phyloP scores from a whole-genome alignment of 2,329 filamentous ascomycete genomes.

The Sarocladium oryzae region DNA sequence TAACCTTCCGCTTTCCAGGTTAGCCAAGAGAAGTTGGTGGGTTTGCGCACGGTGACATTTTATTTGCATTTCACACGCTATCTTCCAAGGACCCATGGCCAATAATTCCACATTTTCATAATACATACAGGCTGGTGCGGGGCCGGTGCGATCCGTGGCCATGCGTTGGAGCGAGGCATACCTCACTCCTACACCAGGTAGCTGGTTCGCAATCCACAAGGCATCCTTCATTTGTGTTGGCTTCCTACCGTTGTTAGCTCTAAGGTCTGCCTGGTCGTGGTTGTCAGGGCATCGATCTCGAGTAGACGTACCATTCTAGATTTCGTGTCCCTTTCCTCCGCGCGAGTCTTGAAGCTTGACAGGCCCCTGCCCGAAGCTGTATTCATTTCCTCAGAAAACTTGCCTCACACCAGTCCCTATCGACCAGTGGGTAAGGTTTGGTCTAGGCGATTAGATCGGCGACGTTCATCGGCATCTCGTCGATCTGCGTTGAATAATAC shows the following conservation, averaged over 20 bases:
- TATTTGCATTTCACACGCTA: conserved; percentile 1
- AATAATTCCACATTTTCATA: conserved; percentile 7
- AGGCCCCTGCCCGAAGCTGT: conserved; percentile 12
- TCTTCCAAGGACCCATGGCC: conserved; percentile 6
- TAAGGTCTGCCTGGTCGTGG: not conserved
- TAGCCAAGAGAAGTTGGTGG: conserved; percentile 1
- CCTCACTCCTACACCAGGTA: no score
- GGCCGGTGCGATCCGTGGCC: conserved; percentile 1
- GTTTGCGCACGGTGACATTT: conserved; percentile 3
- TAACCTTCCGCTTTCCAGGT: not conserved
- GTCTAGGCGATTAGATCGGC: conserved; percentile 48
- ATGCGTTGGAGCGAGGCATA: not conserved
- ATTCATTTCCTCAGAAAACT: conserved; percentile 9
- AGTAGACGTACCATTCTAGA: not conserved
- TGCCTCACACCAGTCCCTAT: not conserved
- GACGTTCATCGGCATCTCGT: conserved; percentile 98
- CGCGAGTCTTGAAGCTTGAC: conserved; percentile 9
- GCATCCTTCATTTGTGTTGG: not conserved
- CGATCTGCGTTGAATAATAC: conserved; percentile 94
- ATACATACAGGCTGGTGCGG: not conserved
- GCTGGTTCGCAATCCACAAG: no score
- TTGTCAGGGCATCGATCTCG: not conserved
- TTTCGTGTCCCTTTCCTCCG: conserved; percentile 24
- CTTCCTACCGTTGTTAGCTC: not conserved
- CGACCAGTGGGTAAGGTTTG: not conserved